These are phyloP conservation scores for Piloderma croceum DNA, from an alignment of 768 basidiomycete species.

Conservation along the genomic window DNA sequence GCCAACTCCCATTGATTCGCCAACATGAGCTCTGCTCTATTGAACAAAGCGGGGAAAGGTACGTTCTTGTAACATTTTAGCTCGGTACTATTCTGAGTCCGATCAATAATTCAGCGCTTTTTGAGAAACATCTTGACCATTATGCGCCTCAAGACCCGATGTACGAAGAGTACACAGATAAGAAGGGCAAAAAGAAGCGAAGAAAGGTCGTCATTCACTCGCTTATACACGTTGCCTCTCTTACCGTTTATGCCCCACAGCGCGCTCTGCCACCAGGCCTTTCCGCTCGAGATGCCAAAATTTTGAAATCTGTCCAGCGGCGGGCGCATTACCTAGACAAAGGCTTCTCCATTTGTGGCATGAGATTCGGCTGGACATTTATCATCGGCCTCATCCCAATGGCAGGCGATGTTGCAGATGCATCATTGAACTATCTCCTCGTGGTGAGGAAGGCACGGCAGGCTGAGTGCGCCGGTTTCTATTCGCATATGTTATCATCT, in stretches of 20 bases:
- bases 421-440: conserved; percentile 64
- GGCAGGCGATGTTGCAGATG: conserved; percentile 61
- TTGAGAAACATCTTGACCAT: conserved; percentile 56
- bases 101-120: no score
- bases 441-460: conserved; percentile 70
- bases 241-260: conserved; percentile 27
- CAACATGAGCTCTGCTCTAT: no score
- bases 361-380: conserved; percentile 86
- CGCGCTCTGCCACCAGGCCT: conserved; percentile 71
- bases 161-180: conserved; percentile 59
- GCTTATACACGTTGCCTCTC: conserved; percentile 1
- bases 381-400: conserved; percentile 70
- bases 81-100: no score
- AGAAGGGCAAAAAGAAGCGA: conserved; percentile 49
- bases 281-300: conserved; percentile 65
- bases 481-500: not conserved
- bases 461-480: conserved; percentile 54
- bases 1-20: no score
- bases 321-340: conserved; percentile 87
- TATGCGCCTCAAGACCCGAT: conserved; percentile 71
- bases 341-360: conserved; percentile 71
- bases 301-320: conserved; percentile 67
- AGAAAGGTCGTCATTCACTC: conserved; percentile 38
- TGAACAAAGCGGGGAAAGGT: no score
- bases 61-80: no score